Base-by-base conservation (phyloP, 768 basidiomycete genomes). In the Trametes maxima region DNA sequence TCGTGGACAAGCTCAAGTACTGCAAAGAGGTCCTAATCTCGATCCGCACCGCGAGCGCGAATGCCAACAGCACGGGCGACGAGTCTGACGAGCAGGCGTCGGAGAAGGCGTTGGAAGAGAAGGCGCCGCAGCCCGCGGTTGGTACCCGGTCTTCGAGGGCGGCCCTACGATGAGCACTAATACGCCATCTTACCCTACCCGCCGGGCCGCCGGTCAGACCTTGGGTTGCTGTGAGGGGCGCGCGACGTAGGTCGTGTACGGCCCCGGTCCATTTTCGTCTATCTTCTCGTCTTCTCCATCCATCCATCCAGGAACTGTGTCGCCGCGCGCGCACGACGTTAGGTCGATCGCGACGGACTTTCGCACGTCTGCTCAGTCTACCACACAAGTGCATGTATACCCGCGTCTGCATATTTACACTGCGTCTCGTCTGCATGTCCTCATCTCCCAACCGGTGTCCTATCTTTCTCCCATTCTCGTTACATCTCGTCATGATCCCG, bases 1-100 rank as follows among this genome's bases (percentile, higher is more conserved):
- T 94, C 37, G 73, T 94, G 35, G 88, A 88, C 64, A 94, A 94
- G 77, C 81, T 94, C 67, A 87, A 87, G 74, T 95, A 91, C 73
- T 92, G 89, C 78, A 89, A 88, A 70, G 93, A 95, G 72, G 90
- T 95, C 36, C 79, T 95, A 49, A 73, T 81, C 56, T 87, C 85
- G 62, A 92, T 92, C 64, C 78, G 79, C 55, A 83, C 80, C 53
- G 87, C 86, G 45, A 87, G 82, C 66, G 79, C 74, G 2, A 73
- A 73, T 10, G 21, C 43, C 36, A 40, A 12, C 40, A 33, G 33
- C 19, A 12, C 8, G 24, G 46, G 33, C 19, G 46, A 39, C 13
- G 67, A 25, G 13, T 66, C 43, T 6, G 45, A n/a, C 36, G 47
- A 37, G 13, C 28, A 43, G 17, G 59, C 35, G 16, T 33, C 24